Conservation (phyloP, 768 basidiomycete species). For the Tulasnella sp. region DNA sequence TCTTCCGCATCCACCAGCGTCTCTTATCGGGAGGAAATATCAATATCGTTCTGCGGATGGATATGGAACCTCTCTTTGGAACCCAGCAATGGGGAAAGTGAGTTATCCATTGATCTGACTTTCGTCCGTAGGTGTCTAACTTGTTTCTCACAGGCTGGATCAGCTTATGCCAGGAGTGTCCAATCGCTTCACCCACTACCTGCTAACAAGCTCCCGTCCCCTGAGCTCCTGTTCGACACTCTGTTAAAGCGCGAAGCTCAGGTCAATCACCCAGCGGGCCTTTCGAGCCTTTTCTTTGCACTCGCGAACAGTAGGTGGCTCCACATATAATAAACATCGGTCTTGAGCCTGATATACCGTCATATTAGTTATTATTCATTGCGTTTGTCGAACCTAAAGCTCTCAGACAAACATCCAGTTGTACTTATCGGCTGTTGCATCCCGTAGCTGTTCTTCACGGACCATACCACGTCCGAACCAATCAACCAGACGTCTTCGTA, state of each 20-base stretch:
- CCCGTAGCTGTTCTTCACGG: constrained; percentile 1
- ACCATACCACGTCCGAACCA: not conserved
- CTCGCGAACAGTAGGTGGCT: constrained; percentile 17
- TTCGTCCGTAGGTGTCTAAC: not conserved
- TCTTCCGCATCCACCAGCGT: constrained; percentile 66
- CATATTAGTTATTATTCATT: too few relatives aligned
- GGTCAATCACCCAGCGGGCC: constrained; percentile 22
- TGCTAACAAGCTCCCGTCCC: constrained; percentile 39
- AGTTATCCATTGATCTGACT: not conserved
- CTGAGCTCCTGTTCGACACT: constrained; percentile 32
- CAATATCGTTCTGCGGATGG: constrained; percentile 51
- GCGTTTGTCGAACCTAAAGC: not conserved
- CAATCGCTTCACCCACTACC: constrained; percentile 36
- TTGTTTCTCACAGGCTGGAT: not conserved
- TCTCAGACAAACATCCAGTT: too few relatives aligned
- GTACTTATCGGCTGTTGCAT: not conserved
- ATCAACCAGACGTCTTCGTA: constrained; percentile 10
- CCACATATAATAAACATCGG: not conserved
- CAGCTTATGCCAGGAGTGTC: constrained; percentile 51
- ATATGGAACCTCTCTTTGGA: constrained; percentile 44
- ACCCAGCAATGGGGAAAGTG: constrained; percentile 41
- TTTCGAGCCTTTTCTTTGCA: constrained; percentile 20
- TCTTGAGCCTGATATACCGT: too few relatives aligned
- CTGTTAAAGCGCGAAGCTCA: constrained; percentile 28
- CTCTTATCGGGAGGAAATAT: constrained; percentile 50